Evolutionary conservation across 768 basidiomycete genomes (phyloP), one percentile per base, ranked within the genome.

Genomic region (Tylopilus vinaceipallidus): DNA sequence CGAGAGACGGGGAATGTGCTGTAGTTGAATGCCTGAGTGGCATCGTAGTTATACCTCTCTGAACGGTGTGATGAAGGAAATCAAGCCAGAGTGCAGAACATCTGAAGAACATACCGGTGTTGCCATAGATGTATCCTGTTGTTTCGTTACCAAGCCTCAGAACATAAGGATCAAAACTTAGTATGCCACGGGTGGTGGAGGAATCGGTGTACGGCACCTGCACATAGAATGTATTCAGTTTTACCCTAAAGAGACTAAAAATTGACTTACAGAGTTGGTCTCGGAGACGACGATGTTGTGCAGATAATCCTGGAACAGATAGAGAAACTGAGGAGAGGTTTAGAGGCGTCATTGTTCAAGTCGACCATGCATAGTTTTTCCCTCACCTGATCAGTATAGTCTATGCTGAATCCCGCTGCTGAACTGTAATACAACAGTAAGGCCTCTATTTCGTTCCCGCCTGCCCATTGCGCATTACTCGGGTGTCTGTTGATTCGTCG

Each of bases 181-280:
- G 62, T 13, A 81, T 75, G 7, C 81, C 80, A 13, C 70, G 71
- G 1, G 80, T 83, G 3, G 80, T 82, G 0, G 80, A 82, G 50
- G 80, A 82, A 55, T 79, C 79, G 0, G 79, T 81, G 51, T 82
- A 83, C 7, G 80, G 69, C 4, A 82, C 75, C 78, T 79, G 45
- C 3, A 20, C 27, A 11, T 4, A 8, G 22, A 2, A 29, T 16
- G 27, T 41, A 6, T 14, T 41, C 14, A 35, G 24, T 10, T 9
- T 33, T 6, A 24, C 14, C 27, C 6, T 13, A 3, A 24, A 40
- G 38, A 26, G 13, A 40, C 14, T 24, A 6, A 5, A 37, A 30
- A 16, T 2, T n/a, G n/a, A 55, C 68, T 33, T 40, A 80, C 76
- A 29, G 80, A 80, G 43, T 67, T 71, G 2, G 79, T 76, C 53